A percentile compares a stretch with the other conserved stretches of the same genome.
These are phyloP conservation scores for Cordyceps javanica DNA, from an alignment of 2,329 filamentous ascomycete genomes.

Conservation along the genomic window DNA sequence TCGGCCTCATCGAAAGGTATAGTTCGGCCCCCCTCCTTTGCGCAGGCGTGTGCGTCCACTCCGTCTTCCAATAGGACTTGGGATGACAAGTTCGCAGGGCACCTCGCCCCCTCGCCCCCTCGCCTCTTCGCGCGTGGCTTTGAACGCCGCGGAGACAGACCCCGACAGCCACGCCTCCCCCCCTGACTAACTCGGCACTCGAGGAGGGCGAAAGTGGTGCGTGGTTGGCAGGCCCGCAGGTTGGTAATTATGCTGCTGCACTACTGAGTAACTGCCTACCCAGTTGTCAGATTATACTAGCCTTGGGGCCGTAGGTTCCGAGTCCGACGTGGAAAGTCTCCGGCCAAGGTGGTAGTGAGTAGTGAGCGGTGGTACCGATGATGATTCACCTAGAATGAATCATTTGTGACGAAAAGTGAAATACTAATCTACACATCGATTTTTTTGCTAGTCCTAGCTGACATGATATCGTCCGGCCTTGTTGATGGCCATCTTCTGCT, in stretches of 20 bases:
- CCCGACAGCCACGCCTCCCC: background rate
- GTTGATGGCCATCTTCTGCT: too few species aligned
- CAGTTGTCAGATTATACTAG: background rate
- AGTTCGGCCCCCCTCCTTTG: background rate
- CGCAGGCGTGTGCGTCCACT: too few species aligned
- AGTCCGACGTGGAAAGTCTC: background rate
- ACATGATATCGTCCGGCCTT: too few species aligned
- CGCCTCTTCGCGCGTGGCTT: background rate
- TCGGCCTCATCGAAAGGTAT: background rate
- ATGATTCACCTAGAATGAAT: background rate
- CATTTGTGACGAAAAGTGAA: too few species aligned
- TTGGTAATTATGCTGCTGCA: background rate
- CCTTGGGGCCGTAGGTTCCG: background rate
- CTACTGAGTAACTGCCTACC: too few species aligned
- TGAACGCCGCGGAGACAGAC: background rate
- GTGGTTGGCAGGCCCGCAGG: too few species aligned
- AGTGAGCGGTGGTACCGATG: background rate
- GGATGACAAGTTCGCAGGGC: background rate
- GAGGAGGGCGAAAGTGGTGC: background rate
- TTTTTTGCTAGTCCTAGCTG: background rate
- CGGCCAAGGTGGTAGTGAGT: conserved; percentile 15
- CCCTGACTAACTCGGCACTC: background rate
- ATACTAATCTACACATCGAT: background rate
- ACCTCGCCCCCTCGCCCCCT: too few species aligned
- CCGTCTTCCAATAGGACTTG: too few species aligned